Evolutionary conservation across 148 eudicot genomes (phyloP).

Genomic region (Amaranthus palmeri): DNA sequence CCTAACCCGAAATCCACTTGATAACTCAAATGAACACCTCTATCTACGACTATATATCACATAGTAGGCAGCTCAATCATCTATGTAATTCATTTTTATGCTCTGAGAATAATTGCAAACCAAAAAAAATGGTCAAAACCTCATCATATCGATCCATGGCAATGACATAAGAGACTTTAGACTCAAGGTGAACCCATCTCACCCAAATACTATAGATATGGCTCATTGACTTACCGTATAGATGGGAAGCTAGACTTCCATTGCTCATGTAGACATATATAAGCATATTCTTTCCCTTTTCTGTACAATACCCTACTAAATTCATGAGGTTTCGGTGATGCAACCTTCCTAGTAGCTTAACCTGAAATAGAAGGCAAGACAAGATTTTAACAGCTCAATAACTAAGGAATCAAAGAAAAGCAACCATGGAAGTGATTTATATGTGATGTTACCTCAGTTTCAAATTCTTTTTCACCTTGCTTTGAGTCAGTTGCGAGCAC

Average conservation of each 20-base stretch:
- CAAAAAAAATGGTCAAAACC: neutral
- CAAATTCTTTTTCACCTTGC: constrained; percentile 90
- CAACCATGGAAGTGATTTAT: neutral
- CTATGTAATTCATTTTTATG: neutral
- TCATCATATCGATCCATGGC: neutral
- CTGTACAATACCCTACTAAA: constrained; percentile 94
- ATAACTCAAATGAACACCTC: too few species aligned
- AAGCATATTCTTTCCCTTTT: constrained; percentile 86
- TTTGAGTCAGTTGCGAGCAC: constrained; percentile 85
- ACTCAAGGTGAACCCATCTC: neutral
- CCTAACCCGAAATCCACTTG: too few species aligned
- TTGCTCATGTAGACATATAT: constrained; percentile 86
- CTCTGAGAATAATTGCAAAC: neutral
- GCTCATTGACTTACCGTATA: constrained; percentile 56
- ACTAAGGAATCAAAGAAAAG: neutral
- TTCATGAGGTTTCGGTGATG: constrained; percentile 97
- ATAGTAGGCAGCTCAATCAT: neutral
- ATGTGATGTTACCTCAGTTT: constrained; percentile 63
- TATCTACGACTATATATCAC: too few species aligned
- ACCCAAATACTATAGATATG: neutral
- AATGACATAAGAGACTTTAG: neutral
- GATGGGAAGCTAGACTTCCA: constrained; percentile 87
- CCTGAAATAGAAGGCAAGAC: constrained; percentile 40
- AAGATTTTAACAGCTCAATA: neutral
- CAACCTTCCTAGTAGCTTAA: constrained; percentile 80